Percentiles rank a stretch among this genome's conserved stretches.
These are phyloP conservation scores for Solanum peruvianum DNA, from an alignment of 257 asterid species.

Conservation along the genomic window DNA sequence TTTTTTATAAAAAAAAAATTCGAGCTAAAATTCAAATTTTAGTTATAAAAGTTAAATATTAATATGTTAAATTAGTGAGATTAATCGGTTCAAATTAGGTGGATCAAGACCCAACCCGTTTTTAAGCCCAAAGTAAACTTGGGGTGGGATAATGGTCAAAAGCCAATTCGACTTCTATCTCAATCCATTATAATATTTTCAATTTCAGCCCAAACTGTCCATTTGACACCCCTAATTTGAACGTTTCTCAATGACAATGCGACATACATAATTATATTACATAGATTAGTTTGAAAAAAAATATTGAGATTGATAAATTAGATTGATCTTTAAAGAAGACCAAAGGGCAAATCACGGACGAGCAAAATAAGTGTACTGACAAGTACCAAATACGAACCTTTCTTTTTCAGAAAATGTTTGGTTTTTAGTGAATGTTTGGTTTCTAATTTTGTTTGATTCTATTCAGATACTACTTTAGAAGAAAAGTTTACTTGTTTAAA, in stretches of 20 bases:
- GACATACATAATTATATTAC: too few species aligned
- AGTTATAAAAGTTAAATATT: too few species aligned
- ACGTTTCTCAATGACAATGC: background rate
- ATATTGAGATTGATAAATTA: background rate
- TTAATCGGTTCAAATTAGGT: too few species aligned
- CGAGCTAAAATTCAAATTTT: too few species aligned
- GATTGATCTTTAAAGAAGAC: background rate
- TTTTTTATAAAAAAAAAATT: too few species aligned
- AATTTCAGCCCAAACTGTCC: too few species aligned
- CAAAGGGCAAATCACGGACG: constrained; percentile 16
- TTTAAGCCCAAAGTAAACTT: too few species aligned
- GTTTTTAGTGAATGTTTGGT: constrained; percentile 16
- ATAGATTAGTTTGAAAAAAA: background rate
- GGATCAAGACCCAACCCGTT: too few species aligned
- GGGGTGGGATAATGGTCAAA: rapidly evolving
- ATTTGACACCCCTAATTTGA: background rate
- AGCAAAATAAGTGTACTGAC: constrained; percentile 11
- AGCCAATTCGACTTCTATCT: too few species aligned
- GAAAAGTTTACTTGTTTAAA: background rate
- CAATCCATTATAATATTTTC: too few species aligned
- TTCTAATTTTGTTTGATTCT: constrained; percentile 13
- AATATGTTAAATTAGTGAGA: too few species aligned
- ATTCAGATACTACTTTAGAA: background rate
- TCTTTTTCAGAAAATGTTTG: constrained; percentile 9
- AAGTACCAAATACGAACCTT: constrained; percentile 15